Evolutionary conservation across 2,329 filamentous ascomycete genomes (phyloP).

Genomic region (Chrysoporthe austroafricana): DNA sequence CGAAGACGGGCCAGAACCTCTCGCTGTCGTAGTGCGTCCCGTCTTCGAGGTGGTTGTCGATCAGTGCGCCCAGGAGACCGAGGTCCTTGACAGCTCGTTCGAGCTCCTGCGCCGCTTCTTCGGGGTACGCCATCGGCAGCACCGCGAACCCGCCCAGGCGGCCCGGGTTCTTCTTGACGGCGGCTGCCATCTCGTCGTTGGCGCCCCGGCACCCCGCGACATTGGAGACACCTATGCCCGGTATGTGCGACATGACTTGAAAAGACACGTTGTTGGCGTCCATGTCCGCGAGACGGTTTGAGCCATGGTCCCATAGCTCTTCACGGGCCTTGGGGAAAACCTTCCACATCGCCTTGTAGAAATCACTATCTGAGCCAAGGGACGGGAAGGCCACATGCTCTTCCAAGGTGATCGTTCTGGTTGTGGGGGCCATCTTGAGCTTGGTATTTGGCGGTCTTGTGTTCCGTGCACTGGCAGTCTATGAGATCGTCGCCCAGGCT

Average conservation of each 20-base stretch:
- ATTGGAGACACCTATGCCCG: conserved; percentile 27
- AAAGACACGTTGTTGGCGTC: conserved; percentile 31
- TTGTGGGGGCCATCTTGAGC: neutral
- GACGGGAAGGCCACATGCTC: conserved; percentile 41
- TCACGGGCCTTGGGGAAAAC: conserved; percentile 31
- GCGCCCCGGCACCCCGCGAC: conserved; percentile 30
- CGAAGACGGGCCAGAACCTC: conserved; percentile 18
- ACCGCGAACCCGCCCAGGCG: conserved; percentile 36
- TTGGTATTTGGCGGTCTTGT: neutral
- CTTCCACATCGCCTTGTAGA: conserved; percentile 29
- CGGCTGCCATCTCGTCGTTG: conserved; percentile 34
- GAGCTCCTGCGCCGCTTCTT: conserved; percentile 47
- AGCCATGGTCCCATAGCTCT: conserved; percentile 32
- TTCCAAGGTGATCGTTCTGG: conserved; percentile 42
- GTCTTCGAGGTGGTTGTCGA: conserved; percentile 35
- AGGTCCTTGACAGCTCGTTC: conserved; percentile 45
- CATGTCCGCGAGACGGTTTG: conserved; percentile 34
- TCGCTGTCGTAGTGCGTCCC: conserved; percentile 20
- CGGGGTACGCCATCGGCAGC: conserved; percentile 37
- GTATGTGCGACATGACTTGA: conserved; percentile 34
- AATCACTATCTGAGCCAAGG: conserved; percentile 4
- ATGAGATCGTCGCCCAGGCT: neutral
- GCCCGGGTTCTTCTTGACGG: conserved; percentile 22
- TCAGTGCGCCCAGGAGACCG: conserved; percentile 26
- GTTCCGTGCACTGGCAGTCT: neutral